Base-by-base conservation (phyloP, 1,284 basidiomycete species). In the Cryptococcus jaspeensis region DNA sequence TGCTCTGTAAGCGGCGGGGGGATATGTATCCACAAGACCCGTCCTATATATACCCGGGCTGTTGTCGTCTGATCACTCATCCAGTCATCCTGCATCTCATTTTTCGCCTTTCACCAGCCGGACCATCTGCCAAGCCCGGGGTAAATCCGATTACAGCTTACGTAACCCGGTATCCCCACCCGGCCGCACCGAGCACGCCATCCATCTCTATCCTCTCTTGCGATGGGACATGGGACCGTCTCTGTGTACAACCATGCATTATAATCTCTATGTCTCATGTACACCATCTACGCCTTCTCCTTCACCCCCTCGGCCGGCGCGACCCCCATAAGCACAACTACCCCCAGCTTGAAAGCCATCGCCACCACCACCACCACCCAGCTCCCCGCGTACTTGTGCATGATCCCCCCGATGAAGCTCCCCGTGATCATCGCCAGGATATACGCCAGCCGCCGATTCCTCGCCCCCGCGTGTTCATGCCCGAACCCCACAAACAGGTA, bases 371-470 rank as follows among this genome's bases (percentile, higher is more conserved):
- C 69, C 1, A 75, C 73, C 7, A 60, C 63, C 70, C 71, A 71
- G 22, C 64, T 71, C 5, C 64, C 66, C 1, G 62, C 60, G 28
- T 58, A 70, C 28, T 61, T 63, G 56, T 75, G 73, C 46, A 76
- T 58, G 7, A 62, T 55, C 3, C 70, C 72, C 5, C 75, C 75
- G 15, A 73, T 41, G 39, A 77, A 72, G 15, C 63, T 63, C 0
- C 75, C 75, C 6, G 53, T 53, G 35, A 76, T 59, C 71, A 77
- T 74, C 5, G 65, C 58, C 13, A 66, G 11, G 9, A 76, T 63
- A 57, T 76, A 76, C 22, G 55, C 50, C 15, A 71, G 37, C 37
- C 74, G 49, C 39, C 73, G 50, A 54, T 78, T 78, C 49, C 76
- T 63, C 8, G 65, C 58, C 3, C 59, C 58, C 0, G 69, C 69